phyloP scores from a whole-genome alignment of 1,284 basidiomycete species.

The Fomitopsis palustris region DNA sequence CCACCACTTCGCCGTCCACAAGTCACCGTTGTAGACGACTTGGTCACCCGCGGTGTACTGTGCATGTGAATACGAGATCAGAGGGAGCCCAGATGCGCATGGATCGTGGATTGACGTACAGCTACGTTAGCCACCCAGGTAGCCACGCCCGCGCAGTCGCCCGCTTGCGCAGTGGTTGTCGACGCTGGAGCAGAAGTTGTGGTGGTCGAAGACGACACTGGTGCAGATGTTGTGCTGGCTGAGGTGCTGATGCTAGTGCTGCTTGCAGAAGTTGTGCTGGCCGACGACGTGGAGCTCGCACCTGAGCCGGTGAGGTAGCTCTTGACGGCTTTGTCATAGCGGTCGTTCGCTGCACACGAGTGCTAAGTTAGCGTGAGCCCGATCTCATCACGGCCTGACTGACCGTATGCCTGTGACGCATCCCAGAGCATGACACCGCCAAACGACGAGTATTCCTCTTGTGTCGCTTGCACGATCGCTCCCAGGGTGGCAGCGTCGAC shows the following conservation, averaged over 20 bases:
- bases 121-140: slow-evolving; percentile 42
- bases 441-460: slow-evolving; percentile 54
- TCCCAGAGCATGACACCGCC: slow-evolving; percentile 73
- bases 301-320: slow-evolving; percentile 34
- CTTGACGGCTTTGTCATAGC: slow-evolving; percentile 53
- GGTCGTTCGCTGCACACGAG: slow-evolving; percentile 39
- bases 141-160: slow-evolving; percentile 44
- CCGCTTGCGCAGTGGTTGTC: slow-evolving; percentile 15
- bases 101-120: slow-evolving; percentile 34
- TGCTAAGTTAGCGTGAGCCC: background rate
- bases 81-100: background rate
- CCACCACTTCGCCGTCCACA: slow-evolving; percentile 63
- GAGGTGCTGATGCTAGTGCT: slow-evolving; percentile 24
- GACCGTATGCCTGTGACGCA: slow-evolving; percentile 56
- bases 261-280: slow-evolving; percentile 16
- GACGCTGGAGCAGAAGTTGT: slow-evolving; percentile 26
- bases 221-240: slow-evolving; percentile 20
- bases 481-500: slow-evolving; percentile 44
- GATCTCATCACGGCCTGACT: slow-evolving; percentile 8
- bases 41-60: slow-evolving; percentile 46
- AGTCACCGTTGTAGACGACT: slow-evolving; percentile 41
- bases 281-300: slow-evolving; percentile 19
- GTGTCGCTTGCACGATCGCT: slow-evolving; percentile 40
- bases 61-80: background rate
- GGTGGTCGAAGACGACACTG: slow-evolving; percentile 22